Base-by-base conservation (phyloP, 768 basidiomycete species). In the Paxillus involutus region DNA sequence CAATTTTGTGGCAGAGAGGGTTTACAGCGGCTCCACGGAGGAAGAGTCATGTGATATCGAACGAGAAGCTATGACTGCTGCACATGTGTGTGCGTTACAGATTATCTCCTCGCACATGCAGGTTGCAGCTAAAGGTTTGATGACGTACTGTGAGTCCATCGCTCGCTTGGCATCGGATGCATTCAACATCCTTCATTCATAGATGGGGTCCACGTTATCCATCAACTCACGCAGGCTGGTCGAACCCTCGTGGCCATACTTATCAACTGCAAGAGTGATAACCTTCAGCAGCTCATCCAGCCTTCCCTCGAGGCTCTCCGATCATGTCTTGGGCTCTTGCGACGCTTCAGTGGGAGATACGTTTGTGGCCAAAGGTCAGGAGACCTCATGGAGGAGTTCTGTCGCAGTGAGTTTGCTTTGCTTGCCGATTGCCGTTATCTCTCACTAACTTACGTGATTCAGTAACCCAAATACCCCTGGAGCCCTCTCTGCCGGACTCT, bases 201-300 rank as follows among this genome's bases (percentile, higher is more conserved):
- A 94, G 92, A 94, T 70, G 94, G 94, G 3, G 93, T 96, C 1
- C 93, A 95, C 68, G 93, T 95, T 55, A 96, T 97, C 44, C 94
- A 97, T 66, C 94, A 97, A 69, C 76, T 96, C 55, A 95, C 94
- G 4, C 93, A 95, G 65, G 94, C 94, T 21, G 94, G 94, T 8
- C 83, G 94, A 47, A 94, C 94, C 2, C 78, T 97, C 16, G 83
- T 96, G 50, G 91, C 92, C 13, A 83, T 95, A 56, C 77, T 96
- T 24, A 77, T 96, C 47, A 91, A 91, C 67, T 94, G 92, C 74
- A 90, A 92, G 64, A 82, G 83, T n/a, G 88, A 91, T 48, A 77
- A 77, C 11, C 69, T 94, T 49, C 84, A 90, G 56, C 82, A 84
- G 39, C 68, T 95, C 59, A 90, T 94, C 49, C 81, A 91, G 16